Evolutionary conservation across 257 asterid species (phyloP), one percentile per base, ranked within the genome.

Genomic region (Nemophila menziesii): DNA sequence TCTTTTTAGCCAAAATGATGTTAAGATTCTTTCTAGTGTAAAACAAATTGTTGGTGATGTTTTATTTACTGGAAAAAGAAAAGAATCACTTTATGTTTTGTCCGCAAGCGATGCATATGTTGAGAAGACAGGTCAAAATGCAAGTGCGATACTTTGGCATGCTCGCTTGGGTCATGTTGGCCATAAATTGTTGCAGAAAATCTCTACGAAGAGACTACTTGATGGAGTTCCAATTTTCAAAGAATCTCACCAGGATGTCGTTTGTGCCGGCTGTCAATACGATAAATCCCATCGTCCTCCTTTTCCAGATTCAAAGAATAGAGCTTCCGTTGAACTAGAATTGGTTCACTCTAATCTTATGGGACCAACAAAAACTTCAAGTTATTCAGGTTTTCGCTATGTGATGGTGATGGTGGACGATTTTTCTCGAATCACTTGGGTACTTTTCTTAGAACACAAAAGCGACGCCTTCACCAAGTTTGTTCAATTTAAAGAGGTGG

Each of bases 351-450:
- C 44, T 1, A 46, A 58, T 54, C 14, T 60, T 0, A 29, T 48
- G 43, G 63, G 66, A 17, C 66, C 51, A 20, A 65, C 58, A 13
- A 48, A 22, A 44, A 58, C 49, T 10, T 45, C 50, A 0, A 57
- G 57, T 8, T 64, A 52, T 7, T 0, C 13, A 24, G 20, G 62
- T 16, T 9, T 20, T 48, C 42, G 5, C 7, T 58, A 46, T 48
- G 61, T 37, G 0, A 52, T 58, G 62, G 43, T 64, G 1, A 5
- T 58, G 12, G 66, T 64, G 58, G 71, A 64, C 44, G 70, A 52
- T 33, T 57, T 57, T 15, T 61, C 57, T 29, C 43, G 37, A 0
- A 44, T 56, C 48, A 33, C 14, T 8, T 57, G 53, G 65, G 51
- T 50, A 0, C 52, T 15, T 39, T 64, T 57, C 16, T 21, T 50